Base-by-base conservation (phyloP, 306 rosid genomes). In the Betula pendula region DNA sequence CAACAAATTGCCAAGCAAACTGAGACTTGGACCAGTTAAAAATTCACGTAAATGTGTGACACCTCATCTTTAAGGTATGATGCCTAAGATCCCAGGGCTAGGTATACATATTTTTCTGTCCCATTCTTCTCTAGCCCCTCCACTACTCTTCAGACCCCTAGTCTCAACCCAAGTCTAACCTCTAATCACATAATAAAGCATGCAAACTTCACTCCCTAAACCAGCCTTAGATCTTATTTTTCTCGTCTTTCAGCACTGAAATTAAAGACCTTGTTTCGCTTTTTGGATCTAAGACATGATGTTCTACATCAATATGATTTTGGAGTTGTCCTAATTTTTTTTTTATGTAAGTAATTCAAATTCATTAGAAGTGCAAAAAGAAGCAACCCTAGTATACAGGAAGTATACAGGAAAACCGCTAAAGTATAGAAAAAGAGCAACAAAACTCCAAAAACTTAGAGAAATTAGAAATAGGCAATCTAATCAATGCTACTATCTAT, bases 81-180 rank as follows among this genome's bases (percentile, higher is more conserved):
- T 45, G 49, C 15, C 49, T 13, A 45, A 45, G 49, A 56, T 25
- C 14, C 63, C 63, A 13, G 25, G 59, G 25, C 10, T 52, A 52
- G 59, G 33, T 2, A 56, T 24, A 13, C 33, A 56, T 56, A 1
- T 29, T 15, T 27, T 11, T 12, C 24, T 38, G 13, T 66, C 29
- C 14, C 48, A 38, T 20, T 65, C 11, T 66, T 35, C 14, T 35
- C 16, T 38, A n/a, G 47, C 25, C 70, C 16, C 38, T 66, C 69
- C 0, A 8, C 8, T 42, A n/a, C 19, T 38, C 6, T 17, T 66
- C 27, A 38, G 0, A 14, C 27, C 27, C 27, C 13, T 38, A n/a
- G 29, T 38, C 70, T 66, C 48, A 66, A 66, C 14, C 70, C 70
- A 66, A 66, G 22, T 1, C 70, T 38, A 35, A 17, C n/a, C 45